Evolutionary conservation across 306 rosid genomes (phyloP).

Genomic region (Quercus cerris): DNA sequence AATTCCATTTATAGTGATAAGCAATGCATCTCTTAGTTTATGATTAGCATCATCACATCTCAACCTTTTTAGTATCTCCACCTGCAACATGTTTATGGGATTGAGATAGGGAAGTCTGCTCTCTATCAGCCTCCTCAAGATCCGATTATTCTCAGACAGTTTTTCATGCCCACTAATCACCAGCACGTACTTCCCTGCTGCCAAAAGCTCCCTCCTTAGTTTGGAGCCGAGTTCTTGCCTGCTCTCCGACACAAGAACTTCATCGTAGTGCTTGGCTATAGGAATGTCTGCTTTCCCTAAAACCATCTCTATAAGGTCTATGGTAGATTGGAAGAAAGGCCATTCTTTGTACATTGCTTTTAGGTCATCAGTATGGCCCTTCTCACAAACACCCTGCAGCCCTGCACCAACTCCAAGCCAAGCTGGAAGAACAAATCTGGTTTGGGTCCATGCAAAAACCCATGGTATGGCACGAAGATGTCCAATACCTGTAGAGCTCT

Average conservation of each 20-base stretch:
- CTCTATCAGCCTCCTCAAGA: constrained; percentile 89
- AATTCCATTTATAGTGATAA: constrained; percentile 86
- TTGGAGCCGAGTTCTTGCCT: constrained; percentile 62
- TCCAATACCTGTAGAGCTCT: constrained; percentile 67
- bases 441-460: constrained; percentile 98
- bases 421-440: constrained; percentile 90
- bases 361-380: constrained; percentile 75
- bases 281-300: constrained; percentile 83
- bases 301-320: constrained; percentile 97
- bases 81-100: constrained; percentile 90
- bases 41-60: constrained; percentile 69
- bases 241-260: constrained; percentile 72
- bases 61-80: constrained; percentile 83
- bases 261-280: constrained; percentile 93
- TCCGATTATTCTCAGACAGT: constrained; percentile 68
- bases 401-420: constrained; percentile 99
- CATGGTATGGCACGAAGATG: constrained; percentile 95
- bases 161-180: constrained; percentile 82
- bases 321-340: constrained; percentile 86
- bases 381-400: constrained; percentile 70
- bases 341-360: constrained; percentile 85
- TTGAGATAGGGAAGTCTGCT: constrained; percentile 85
- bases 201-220: constrained; percentile 61
- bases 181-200: constrained; percentile 62
- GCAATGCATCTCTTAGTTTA: constrained; percentile 84